Conservation (phyloP, 768 basidiomycete species). For the Gloeostereum incarnatum region DNA sequence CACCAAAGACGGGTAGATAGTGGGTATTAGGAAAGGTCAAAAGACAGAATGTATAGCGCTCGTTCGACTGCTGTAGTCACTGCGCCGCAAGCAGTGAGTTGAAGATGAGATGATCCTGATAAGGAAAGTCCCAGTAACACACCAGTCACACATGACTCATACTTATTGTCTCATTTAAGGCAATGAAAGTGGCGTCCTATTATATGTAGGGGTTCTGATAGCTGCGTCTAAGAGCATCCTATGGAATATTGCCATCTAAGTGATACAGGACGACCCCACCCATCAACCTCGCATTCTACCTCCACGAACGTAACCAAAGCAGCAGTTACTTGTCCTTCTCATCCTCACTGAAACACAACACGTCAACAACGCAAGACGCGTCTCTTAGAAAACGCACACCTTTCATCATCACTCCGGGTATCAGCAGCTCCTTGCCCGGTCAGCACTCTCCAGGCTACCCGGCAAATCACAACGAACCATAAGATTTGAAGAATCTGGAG, state of each 20-base stretch:
- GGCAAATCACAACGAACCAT: slow-evolving; percentile 85
- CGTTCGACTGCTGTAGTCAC: not conserved
- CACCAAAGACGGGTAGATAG: no score
- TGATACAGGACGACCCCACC: no score
- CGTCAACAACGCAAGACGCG: not conserved
- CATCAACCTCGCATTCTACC: no score
- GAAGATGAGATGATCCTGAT: slow-evolving; percentile 24
- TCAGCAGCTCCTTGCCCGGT: slow-evolving; percentile 75
- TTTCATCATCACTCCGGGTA: slow-evolving; percentile 78
- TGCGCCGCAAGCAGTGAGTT: slow-evolving; percentile 1
- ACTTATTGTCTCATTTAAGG: not conserved
- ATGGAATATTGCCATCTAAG: no score
- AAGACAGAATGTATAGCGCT: slow-evolving; percentile 5
- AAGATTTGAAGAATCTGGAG: slow-evolving; percentile 59
- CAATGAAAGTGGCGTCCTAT: no score
- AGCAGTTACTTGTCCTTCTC: slow-evolving; percentile 9
- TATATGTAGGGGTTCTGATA: no score
- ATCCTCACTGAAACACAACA: not conserved
- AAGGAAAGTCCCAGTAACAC: no score
- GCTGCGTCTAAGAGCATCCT: no score
- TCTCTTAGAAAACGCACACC: slow-evolving; percentile 21
- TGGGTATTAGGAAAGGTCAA: not conserved
- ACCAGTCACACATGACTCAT: not conserved
- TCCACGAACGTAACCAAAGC: not conserved
- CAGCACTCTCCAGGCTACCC: slow-evolving; percentile 75